Percentiles rank a stretch among this genome's conserved stretches.
Evolutionary conservation across 2,329 filamentous ascomycete species (phyloP).

Genomic region (Ophiocordyceps camponoti-saundersi): DNA sequence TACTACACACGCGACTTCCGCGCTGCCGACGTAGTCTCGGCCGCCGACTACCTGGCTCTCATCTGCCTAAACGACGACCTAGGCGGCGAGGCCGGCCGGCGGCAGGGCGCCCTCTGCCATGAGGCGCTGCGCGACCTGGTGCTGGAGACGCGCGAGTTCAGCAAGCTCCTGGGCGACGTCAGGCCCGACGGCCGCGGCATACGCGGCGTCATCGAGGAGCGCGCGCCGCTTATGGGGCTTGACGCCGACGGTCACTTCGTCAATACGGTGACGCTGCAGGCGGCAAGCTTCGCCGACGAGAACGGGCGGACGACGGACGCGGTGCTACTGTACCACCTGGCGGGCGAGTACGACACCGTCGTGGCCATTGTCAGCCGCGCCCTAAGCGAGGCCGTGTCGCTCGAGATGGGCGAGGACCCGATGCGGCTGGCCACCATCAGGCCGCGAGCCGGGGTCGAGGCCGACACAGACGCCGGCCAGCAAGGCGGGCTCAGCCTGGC

Average conservation of each 20-base stretch:
- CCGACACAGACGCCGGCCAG: constrained; percentile 16
- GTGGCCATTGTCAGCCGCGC: constrained; percentile 77
- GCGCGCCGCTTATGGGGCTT: constrained; percentile 65
- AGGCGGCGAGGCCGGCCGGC: constrained; percentile 52
- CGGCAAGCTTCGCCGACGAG: constrained; percentile 83
- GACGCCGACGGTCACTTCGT: constrained; percentile 71
- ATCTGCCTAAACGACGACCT: constrained; percentile 87
- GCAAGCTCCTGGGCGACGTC: constrained; percentile 83
- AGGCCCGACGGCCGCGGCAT: constrained; percentile 71
- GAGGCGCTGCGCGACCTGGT: constrained; percentile 87
- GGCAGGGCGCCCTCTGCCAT: constrained; percentile 71
- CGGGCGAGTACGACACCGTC: constrained; percentile 91
- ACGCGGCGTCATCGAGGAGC: constrained; percentile 72
- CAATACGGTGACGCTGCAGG: constrained; percentile 80
- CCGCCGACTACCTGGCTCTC: constrained; percentile 81
- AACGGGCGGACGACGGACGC: constrained; percentile 87
- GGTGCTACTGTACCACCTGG: constrained; percentile 84
- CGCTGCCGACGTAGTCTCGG: constrained; percentile 71
- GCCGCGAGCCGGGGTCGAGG: constrained; percentile 41
- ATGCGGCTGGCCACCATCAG: constrained; percentile 66
- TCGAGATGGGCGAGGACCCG: constrained; percentile 70
- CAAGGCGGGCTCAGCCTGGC: constrained; percentile 42
- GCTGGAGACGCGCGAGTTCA: constrained; percentile 92
- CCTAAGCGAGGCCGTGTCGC: constrained; percentile 73
- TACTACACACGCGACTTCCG: constrained; percentile 95